Percentiles rank a stretch among this genome's conserved stretches.
phyloP scores from a whole-genome alignment of 2,329 filamentous ascomycete species.

The Pseudogymnoascus sp. region DNA sequence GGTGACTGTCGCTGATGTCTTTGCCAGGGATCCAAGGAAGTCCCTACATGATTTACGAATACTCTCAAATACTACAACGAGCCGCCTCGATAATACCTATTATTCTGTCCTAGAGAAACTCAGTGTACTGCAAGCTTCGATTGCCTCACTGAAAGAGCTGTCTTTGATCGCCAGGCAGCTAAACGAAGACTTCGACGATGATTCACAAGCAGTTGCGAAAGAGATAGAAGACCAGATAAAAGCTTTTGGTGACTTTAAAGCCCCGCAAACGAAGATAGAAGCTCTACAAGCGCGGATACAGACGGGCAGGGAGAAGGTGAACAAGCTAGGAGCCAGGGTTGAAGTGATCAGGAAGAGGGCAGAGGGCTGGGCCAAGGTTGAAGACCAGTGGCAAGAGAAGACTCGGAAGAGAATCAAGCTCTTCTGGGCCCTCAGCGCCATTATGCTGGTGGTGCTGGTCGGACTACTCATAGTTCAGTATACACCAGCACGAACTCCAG shows the following conservation, averaged over 20 bases:
- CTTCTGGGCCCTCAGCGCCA: slow-evolving; percentile 52
- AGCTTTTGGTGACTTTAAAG: slow-evolving; percentile 52
- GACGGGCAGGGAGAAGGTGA: slow-evolving; percentile 50
- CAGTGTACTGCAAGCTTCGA: slow-evolving; percentile 53
- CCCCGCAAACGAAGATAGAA: slow-evolving; percentile 56
- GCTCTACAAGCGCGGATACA: slow-evolving; percentile 54
- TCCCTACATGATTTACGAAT: slow-evolving; percentile 46
- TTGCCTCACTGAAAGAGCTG: slow-evolving; percentile 58
- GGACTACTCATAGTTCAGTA: slow-evolving; percentile 34
- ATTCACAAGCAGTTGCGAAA: slow-evolving; percentile 48
- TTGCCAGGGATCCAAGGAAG: slow-evolving; percentile 42
- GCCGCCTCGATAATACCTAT: slow-evolving; percentile 64
- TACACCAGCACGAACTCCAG: slow-evolving; percentile 14
- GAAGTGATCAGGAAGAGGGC: slow-evolving; percentile 55
- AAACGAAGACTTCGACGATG: slow-evolving; percentile 49
- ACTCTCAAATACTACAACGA: slow-evolving; percentile 54
- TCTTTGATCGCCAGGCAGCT: slow-evolving; percentile 51
- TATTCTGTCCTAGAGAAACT: slow-evolving; percentile 65
- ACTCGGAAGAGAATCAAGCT: slow-evolving; percentile 54
- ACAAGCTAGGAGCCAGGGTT: slow-evolving; percentile 52
- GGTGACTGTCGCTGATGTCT: slow-evolving; percentile 8
- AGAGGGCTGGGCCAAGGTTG: slow-evolving; percentile 58
- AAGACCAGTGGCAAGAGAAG: slow-evolving; percentile 59
- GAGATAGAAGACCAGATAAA: slow-evolving; percentile 49
- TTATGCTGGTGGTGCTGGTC: slow-evolving; percentile 36